A percentile compares a stretch with the other conserved stretches of the same genome.
Evolutionary conservation across 306 rosid genomes (phyloP).

Genomic region (Malus asiatica): DNA sequence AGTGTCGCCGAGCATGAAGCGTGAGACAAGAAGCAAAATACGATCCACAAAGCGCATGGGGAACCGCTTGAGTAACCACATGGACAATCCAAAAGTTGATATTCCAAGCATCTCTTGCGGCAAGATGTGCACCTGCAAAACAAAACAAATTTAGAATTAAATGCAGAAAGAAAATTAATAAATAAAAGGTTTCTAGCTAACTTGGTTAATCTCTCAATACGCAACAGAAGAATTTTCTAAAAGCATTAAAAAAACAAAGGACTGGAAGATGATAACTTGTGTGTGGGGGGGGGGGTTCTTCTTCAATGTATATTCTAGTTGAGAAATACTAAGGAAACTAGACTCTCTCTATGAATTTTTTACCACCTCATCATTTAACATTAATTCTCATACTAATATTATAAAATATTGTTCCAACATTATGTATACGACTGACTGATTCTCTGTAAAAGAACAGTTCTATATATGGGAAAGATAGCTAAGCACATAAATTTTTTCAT

Average conservation of each 20-base stretch:
- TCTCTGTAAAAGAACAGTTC: neutral
- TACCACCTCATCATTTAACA: too few relatives aligned
- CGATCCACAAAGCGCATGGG: slow-evolving; percentile 74
- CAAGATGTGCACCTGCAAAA: slow-evolving; percentile 75
- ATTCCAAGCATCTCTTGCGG: slow-evolving; percentile 89
- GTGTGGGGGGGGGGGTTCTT: neutral
- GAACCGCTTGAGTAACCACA: slow-evolving; percentile 78
- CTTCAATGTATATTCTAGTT: neutral
- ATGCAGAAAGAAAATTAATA: neutral
- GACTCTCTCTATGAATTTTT: too few relatives aligned
- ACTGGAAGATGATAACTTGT: neutral
- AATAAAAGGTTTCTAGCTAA: neutral
- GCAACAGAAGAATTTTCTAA: neutral
- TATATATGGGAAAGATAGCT: slow-evolving; percentile 13
- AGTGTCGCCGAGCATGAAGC: slow-evolving; percentile 86
- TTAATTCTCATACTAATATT: too few relatives aligned
- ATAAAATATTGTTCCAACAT: too few relatives aligned
- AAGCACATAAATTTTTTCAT: slow-evolving; percentile 1
- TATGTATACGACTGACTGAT: neutral
- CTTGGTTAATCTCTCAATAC: neutral
- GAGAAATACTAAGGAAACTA: too few relatives aligned
- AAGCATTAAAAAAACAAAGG: neutral
- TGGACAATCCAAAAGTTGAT: slow-evolving; percentile 93
- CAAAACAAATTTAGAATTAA: neutral
- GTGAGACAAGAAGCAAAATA: slow-evolving; percentile 63